Evolutionary conservation across 2,329 filamentous ascomycete genomes (phyloP).

Genomic region (Aspergillus sp.): DNA sequence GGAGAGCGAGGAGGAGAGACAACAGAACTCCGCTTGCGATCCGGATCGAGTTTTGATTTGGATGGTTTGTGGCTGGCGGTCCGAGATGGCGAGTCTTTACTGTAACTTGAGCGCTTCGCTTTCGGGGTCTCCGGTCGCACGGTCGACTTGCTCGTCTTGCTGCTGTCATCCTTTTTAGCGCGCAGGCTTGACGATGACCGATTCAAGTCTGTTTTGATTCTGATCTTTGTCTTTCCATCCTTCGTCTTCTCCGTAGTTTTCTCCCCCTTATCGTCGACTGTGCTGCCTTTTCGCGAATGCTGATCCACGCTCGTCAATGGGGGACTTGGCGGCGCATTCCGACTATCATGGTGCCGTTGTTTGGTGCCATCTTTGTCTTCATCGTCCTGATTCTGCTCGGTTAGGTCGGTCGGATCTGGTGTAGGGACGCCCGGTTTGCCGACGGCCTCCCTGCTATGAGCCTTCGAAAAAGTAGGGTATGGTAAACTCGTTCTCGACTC

Average conservation of each 20-base stretch:
- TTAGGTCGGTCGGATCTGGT: conserved; percentile 70
- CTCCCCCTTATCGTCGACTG: conserved; percentile 31
- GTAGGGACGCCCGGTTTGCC: conserved; percentile 56
- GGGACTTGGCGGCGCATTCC: conserved; percentile 47
- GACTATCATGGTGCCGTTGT: conserved; percentile 27
- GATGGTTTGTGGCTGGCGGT: conserved; percentile 37
- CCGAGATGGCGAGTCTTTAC: conserved; percentile 35
- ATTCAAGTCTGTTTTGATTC: conserved; percentile 38
- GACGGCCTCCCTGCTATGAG: conserved; percentile 85
- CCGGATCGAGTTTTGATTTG: conserved; percentile 32
- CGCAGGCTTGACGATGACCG: conserved; percentile 44
- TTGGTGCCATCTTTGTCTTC: conserved; percentile 29
- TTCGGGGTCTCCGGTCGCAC: conserved; percentile 41
- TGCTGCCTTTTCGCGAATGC: conserved; percentile 37
- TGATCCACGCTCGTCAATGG: conserved; percentile 48
- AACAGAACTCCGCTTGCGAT: conserved; percentile 32
- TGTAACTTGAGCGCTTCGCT: conserved; percentile 32
- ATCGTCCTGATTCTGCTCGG: conserved; percentile 47
- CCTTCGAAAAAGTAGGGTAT: conserved; percentile 84
- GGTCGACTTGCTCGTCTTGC: conserved; percentile 35
- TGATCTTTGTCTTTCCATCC: conserved; percentile 36
- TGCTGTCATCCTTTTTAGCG: conserved; percentile 38
- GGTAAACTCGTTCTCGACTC: conserved; percentile 57
- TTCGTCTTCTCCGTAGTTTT: conserved; percentile 35
- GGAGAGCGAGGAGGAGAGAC: conserved; percentile 38